Evolutionary conservation across 73 alveolate genomes (phyloP), one percentile per base, ranked within the genome.

Genomic region (Breviolum minutum): DNA sequence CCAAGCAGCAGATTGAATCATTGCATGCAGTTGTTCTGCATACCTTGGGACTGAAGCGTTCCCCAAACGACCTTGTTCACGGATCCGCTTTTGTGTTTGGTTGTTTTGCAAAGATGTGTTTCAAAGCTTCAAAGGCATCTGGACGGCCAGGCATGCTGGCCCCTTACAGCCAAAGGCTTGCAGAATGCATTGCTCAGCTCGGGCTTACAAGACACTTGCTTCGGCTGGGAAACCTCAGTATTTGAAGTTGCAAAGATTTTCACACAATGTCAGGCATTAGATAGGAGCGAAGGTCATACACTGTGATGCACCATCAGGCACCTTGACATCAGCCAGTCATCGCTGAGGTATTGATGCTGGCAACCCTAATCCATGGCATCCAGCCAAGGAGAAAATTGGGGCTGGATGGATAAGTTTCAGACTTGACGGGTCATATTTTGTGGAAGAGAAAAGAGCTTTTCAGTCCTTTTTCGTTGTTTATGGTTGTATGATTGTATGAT

Each of bases 91-190:
- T 22, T 68, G 17, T 22, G 24, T 17, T 13, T 66, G 11, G 11
- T 66, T 66, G 74, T 66, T 11, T 17, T 17, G 17, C 17, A 17
- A 66, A 66, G 74, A 13, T 68, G 17, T 22, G 24, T 68, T 68
- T 22, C 77, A 6, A 68, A 68, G n/a, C 24, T 68, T 14, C 77
- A 68, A 68, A 17, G 54, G 54, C 54, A 40, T 40, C 54, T 3
- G 5, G 54, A 40, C 54, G 54, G 40, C n/a, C 79, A 76, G 98
- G 98, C 89, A 13, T 92, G 90, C 30, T 76, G 96, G 96, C 96
- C 96, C 71, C 26, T 69, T 40, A 90, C 96, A 19, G 96, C 96
- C 54, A 61, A 61, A 20, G 96, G 96, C 77, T 63, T 90, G 87
- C 40, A 71, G 76, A 90, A 71, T 30, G 96, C 96, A 22, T 54